Conservation (phyloP, 495 filamentous ascomycete genomes). For the Penicillium ochrochloron region DNA sequence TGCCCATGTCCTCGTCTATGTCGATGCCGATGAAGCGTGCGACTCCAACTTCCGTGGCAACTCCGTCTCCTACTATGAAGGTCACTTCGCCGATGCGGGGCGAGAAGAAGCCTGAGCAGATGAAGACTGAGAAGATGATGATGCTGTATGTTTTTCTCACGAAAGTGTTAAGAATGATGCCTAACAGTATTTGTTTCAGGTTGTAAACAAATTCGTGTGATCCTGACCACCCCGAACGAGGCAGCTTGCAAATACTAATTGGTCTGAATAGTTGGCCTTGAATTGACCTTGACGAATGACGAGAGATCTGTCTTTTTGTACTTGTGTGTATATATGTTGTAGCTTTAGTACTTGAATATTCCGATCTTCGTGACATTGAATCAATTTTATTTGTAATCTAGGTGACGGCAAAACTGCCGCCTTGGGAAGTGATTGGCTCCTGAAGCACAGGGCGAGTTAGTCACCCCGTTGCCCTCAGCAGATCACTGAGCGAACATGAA, state of each 20-base stretch:
- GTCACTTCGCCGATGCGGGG: slow-evolving; percentile 12
- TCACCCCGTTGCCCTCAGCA: too few species aligned
- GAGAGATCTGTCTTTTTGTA: not conserved
- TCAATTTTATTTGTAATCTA: too few species aligned
- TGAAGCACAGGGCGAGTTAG: too few species aligned
- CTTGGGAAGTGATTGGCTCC: too few species aligned
- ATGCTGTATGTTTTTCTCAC: slow-evolving; percentile 12
- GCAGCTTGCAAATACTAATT: not conserved
- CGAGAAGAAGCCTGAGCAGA: slow-evolving; percentile 7
- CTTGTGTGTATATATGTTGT: not conserved
- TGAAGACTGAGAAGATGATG: slow-evolving; percentile 11
- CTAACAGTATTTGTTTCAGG: not conserved
- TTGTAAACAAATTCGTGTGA: not conserved
- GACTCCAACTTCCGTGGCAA: slow-evolving; percentile 5
- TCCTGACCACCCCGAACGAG: not conserved
- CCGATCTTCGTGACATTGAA: not conserved
- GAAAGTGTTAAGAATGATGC: too few species aligned
- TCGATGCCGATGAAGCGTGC: slow-evolving; percentile 20
- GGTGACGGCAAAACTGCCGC: too few species aligned
- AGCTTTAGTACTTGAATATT: not conserved
- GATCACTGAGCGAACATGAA: too few species aligned
- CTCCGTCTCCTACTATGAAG: slow-evolving; percentile 11
- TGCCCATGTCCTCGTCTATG: slow-evolving; percentile 11
- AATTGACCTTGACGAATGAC: not conserved
- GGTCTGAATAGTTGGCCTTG: not conserved